Percentiles rank a stretch among this genome's conserved stretches.
Conservation (phyloP, 1,284 basidiomycete species). For the Leccinum fuscescens region DNA sequence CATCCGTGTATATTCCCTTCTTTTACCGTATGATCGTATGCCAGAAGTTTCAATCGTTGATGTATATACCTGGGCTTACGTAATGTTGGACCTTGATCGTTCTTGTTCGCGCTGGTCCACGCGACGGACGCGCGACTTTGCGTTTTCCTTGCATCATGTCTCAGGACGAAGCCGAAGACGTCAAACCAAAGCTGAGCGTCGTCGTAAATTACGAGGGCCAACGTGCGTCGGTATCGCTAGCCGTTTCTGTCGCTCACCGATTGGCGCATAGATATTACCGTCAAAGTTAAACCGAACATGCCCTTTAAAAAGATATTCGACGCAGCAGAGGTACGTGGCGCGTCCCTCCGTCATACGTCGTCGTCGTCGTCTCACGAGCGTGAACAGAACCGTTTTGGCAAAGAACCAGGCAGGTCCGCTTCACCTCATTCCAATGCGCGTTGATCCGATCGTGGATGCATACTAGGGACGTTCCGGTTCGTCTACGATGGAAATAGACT, state of each 20-base stretch:
- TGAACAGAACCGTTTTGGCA: slow-evolving; percentile 55
- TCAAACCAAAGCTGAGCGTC: slow-evolving; percentile 67
- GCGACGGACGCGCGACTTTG: slow-evolving; percentile 11
- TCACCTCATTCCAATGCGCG: neutral
- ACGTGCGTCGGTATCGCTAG: slow-evolving; percentile 28
- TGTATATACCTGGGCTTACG: slow-evolving; percentile 25
- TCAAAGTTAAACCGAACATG: slow-evolving; percentile 63
- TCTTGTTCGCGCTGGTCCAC: slow-evolving; percentile 14
- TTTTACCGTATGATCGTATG: neutral
- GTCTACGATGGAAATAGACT: slow-evolving; percentile 52
- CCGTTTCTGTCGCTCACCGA: neutral
- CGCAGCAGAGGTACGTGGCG: slow-evolving; percentile 55
- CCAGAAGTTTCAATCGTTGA: slow-evolving; percentile 11
- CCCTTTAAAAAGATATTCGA: slow-evolving; percentile 65
- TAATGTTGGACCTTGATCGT: slow-evolving; percentile 10
- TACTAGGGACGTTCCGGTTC: slow-evolving; percentile 62
- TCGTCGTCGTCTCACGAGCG: neutral
- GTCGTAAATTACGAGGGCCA: slow-evolving; percentile 51
- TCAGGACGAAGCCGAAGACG: slow-evolving; percentile 57
- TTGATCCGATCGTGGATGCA: neutral
- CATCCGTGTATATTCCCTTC: neutral
- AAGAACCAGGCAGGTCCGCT: slow-evolving; percentile 47
- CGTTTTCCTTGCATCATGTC: slow-evolving; percentile 38
- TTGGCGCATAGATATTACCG: slow-evolving; percentile 49
- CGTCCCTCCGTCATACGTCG: neutral